Conservation (phyloP, 768 basidiomycete genomes). For the Lentinula sp. region DNA sequence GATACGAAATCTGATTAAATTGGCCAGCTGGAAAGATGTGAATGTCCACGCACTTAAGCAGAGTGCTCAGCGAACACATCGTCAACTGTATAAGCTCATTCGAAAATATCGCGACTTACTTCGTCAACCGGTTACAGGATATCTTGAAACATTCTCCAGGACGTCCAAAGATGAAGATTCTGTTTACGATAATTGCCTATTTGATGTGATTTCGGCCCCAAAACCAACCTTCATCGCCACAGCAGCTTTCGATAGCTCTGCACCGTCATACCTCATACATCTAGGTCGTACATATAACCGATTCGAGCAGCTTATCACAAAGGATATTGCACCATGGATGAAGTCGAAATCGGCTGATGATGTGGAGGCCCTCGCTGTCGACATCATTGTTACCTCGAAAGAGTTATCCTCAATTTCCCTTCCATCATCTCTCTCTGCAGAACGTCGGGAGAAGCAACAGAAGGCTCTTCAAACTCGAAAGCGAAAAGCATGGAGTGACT, state of each 20-base stretch:
- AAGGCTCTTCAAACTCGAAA: slow-evolving; percentile 80
- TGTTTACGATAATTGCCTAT: not conserved
- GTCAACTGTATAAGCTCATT: slow-evolving; percentile 83
- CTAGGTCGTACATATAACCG: slow-evolving; percentile 43
- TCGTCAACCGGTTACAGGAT: slow-evolving; percentile 57
- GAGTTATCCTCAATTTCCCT: slow-evolving; percentile 44
- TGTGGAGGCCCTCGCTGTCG: slow-evolving; percentile 51
- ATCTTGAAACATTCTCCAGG: slow-evolving; percentile 30
- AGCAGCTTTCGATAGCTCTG: not conserved
- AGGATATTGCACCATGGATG: slow-evolving; percentile 37
- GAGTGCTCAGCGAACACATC: slow-evolving; percentile 87
- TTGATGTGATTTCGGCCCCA: not conserved
- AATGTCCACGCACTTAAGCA: slow-evolving; percentile 91
- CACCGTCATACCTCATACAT: slow-evolving; percentile 2
- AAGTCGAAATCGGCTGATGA: slow-evolving; percentile 27
- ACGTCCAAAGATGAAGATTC: slow-evolving; percentile 25
- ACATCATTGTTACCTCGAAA: slow-evolving; percentile 58
- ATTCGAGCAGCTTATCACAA: slow-evolving; percentile 39
- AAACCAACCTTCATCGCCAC: not conserved
- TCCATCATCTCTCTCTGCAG: slow-evolving; percentile 33
- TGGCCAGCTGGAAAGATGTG: slow-evolving; percentile 97
- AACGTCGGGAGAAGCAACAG: slow-evolving; percentile 52
- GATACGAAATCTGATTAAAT: slow-evolving; percentile 78
- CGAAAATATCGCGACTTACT: slow-evolving; percentile 89
- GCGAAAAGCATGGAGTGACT: slow-evolving; percentile 84